A percentile compares a stretch with the other conserved stretches of the same genome.
Evolutionary conservation across 78 protist genomes (phyloP).

Genomic region (Dictyostelium firmibasis): DNA sequence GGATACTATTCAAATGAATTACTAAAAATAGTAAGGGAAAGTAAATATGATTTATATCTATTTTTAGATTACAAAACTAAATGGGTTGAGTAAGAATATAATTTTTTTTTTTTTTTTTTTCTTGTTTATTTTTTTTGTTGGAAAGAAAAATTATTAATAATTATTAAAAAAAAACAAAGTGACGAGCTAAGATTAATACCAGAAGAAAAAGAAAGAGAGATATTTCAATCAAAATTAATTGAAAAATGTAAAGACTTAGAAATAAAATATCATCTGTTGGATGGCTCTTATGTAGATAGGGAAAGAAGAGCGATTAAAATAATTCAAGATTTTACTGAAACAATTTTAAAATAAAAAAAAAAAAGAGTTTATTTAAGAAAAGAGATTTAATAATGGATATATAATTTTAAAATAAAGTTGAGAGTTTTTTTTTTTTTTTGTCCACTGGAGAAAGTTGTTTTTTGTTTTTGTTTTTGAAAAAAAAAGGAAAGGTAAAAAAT

Average conservation of each 20-base stretch:
- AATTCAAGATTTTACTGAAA: neutral
- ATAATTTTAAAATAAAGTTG: too few relatives aligned
- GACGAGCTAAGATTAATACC: slow-evolving; percentile 23
- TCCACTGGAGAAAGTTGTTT: too few relatives aligned
- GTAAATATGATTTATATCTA: slow-evolving; percentile 37
- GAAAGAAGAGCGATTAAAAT: neutral
- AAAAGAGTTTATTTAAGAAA: neutral
- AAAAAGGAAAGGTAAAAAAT: neutral
- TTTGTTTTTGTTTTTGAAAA: neutral
- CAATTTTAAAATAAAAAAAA: too few relatives aligned
- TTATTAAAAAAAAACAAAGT: too few relatives aligned
- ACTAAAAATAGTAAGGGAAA: neutral
- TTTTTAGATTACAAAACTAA: slow-evolving; percentile 35
- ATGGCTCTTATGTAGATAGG: neutral
- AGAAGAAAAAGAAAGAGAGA: slow-evolving; percentile 1
- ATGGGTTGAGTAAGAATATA: slow-evolving; percentile 24
- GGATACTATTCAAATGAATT: slow-evolving; percentile 17
- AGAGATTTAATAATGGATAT: too few relatives aligned
- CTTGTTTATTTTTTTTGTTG: too few relatives aligned
- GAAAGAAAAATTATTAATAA: too few relatives aligned
- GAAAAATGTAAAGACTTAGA: neutral
- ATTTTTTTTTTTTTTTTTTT: neutral
- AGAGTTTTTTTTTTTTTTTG: too few relatives aligned
- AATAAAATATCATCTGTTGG: neutral
- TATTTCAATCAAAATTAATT: neutral